Base-by-base conservation (phyloP, 1,284 basidiomycete genomes). In the Cutaneotrichosporon mucoides region DNA sequence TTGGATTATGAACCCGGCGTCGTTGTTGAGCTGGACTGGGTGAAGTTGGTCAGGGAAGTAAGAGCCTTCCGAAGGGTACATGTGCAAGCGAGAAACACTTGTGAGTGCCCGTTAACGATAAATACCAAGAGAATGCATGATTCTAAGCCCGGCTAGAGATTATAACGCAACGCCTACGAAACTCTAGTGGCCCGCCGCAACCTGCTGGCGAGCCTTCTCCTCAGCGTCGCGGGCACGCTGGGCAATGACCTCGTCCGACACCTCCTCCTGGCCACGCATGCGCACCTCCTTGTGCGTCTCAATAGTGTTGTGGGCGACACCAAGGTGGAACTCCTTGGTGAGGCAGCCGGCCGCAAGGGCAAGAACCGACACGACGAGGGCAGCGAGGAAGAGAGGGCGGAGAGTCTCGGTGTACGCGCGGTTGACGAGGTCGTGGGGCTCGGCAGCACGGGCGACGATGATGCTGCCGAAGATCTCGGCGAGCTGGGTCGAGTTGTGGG, bases 281-380 rank as follows among this genome's bases (percentile, higher is more conserved):
- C 62, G 53, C 41, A 71, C 62, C 47, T 67, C 63, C 61, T 71
- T 69, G 53, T 64, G 55, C 12, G 62, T 46, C 53, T 73, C 72
- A 40, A 72, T 56, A 15, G 62, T 64, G 61, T 72, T 72, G 52
- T 71, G 70, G 4, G 59, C 54, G 49, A 63, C 40, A 36, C 66
- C 67, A 38, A 73, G 68, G 62, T 67, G 64, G 56, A 63, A 71
- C 57, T 73, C 68, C 47, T 48, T 60, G 13, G 66, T 62, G 47
- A 68, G 52, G 44, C 53, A 34, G 15, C 57, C 58, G 11, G 60
- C 52, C n/a, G 64, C 40, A 24, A 73, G 47, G 4, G 67, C 48
- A 24, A 62, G 58, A 42, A 69, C 60, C 42, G 56, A 60, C 12
- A 64, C 52, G 53, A 66, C 56, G n/a, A 71, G 49, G 10, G 67